Percentiles rank a stretch among this genome's conserved stretches.
These are phyloP conservation scores for Heimioporus retisporus DNA, from an alignment of 1,284 basidiomycete genomes.

Conservation along the genomic window DNA sequence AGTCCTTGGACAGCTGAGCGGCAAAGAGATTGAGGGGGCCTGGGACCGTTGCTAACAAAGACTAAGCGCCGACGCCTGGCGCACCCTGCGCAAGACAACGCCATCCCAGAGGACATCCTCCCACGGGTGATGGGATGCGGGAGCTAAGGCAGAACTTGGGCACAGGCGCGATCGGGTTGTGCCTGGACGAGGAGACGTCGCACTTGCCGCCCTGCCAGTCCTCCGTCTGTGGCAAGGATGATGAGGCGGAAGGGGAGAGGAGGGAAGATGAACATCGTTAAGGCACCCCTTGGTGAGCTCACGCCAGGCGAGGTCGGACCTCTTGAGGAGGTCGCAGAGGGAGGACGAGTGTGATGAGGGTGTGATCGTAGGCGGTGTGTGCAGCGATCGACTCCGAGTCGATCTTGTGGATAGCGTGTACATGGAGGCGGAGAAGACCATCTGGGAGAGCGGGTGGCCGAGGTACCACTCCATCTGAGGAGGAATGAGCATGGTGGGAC, in stretches of 20 bases:
- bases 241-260: constrained; percentile 22
- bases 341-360: constrained; percentile 75
- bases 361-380: constrained; percentile 53
- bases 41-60: constrained; percentile 19
- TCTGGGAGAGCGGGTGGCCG: constrained; percentile 88
- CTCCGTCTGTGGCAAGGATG: constrained; percentile 69
- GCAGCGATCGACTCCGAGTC: constrained; percentile 63
- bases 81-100: constrained; percentile 68
- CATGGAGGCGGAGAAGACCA: constrained; percentile 86
- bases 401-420: constrained; percentile 74
- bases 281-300: constrained; percentile 81
- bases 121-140: constrained; percentile 53
- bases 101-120: constrained; percentile 61
- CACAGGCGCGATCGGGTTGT: constrained; percentile 68
- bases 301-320: constrained; percentile 84
- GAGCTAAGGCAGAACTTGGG: too few species aligned
- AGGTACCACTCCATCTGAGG: constrained; percentile 88
- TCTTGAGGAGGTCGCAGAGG: constrained; percentile 84
- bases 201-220: constrained; percentile 92
- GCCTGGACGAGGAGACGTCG: constrained; percentile 74
- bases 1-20: constrained; percentile 39
- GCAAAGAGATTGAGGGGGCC: constrained; percentile 60
- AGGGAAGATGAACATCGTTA: constrained; percentile 71
- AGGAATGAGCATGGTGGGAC: not conserved
- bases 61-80: not conserved